Percentiles rank a stretch among this genome's conserved stretches.
Evolutionary conservation across 805 yeast genomes (phyloP).

Genomic region (Metschnikowia baotianmanensis): DNA sequence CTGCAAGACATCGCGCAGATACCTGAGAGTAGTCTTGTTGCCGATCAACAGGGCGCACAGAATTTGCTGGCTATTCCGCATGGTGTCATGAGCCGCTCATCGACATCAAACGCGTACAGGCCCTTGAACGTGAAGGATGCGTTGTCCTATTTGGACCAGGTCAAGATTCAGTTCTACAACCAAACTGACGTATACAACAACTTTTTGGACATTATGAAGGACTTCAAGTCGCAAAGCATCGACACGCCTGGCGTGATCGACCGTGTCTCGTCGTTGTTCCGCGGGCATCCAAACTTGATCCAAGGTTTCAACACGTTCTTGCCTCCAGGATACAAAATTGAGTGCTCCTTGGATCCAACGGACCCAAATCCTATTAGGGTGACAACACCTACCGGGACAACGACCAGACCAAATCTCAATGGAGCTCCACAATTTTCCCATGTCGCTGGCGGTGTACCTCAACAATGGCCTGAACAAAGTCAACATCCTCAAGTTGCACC

Average conservation of each 20-base stretch:
- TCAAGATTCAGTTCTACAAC: slow-evolving; percentile 83
- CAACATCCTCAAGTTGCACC: slow-evolving; percentile 7
- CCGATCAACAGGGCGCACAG: slow-evolving; percentile 11
- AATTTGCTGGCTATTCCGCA: slow-evolving; percentile 15
- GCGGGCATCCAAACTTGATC: slow-evolving; percentile 89
- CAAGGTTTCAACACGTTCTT: slow-evolving; percentile 97
- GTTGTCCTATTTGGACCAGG: slow-evolving; percentile 90
- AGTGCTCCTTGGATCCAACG: slow-evolving; percentile 82
- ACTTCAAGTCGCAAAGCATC: slow-evolving; percentile 91
- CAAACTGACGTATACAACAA: slow-evolving; percentile 96
- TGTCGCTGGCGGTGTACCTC: slow-evolving; percentile 8
- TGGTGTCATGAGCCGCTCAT: slow-evolving; percentile 39
- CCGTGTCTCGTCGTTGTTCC: slow-evolving; percentile 83
- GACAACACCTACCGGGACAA: slow-evolving; percentile 92
- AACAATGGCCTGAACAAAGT: slow-evolving; percentile 8
- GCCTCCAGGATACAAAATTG: slow-evolving; percentile 94
- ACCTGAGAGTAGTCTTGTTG: slow-evolving; percentile 4
- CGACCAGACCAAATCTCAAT: slow-evolving; percentile 54
- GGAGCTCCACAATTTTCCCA: slow-evolving; percentile 9
- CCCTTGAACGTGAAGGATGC: slow-evolving; percentile 97
- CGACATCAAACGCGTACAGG: slow-evolving; percentile 50
- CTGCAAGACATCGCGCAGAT: slow-evolving; percentile 8
- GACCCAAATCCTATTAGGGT: slow-evolving; percentile 93
- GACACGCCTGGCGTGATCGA: slow-evolving; percentile 99
- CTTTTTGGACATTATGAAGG: slow-evolving; percentile 97